Conservation (phyloP, 1,284 basidiomycete genomes). For the Marasmius tenuissimus region DNA sequence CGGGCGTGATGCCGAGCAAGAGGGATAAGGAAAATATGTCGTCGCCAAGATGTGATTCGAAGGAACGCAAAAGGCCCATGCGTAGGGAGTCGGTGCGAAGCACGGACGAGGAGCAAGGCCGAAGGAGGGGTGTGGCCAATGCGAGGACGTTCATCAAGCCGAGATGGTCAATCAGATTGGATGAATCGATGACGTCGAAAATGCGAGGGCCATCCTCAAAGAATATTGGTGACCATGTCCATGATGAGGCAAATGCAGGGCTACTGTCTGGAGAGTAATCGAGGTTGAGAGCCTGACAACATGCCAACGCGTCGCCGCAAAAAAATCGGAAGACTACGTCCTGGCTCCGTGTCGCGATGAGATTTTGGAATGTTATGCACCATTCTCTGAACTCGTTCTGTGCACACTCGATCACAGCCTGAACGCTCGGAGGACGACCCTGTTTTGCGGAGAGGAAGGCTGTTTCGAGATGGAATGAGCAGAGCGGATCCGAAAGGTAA, state of each 20-base stretch:
- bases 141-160: slow-evolving; percentile 52
- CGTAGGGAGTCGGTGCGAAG: slow-evolving; percentile 43
- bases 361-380: slow-evolving; percentile 31
- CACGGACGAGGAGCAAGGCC: slow-evolving; percentile 24
- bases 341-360: not conserved
- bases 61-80: slow-evolving; percentile 20
- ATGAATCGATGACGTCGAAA: slow-evolving; percentile 57
- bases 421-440: slow-evolving; percentile 8
- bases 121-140: slow-evolving; percentile 35
- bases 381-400: slow-evolving; percentile 36
- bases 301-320: slow-evolving; percentile 33
- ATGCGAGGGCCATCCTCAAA: slow-evolving; percentile 29
- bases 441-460: slow-evolving; percentile 27
- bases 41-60: slow-evolving; percentile 34
- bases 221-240: slow-evolving; percentile 19
- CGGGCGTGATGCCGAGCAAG: slow-evolving; percentile 42
- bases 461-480: slow-evolving; percentile 46
- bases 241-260: slow-evolving; percentile 27
- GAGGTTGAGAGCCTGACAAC: slow-evolving; percentile 29
- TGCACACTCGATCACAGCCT: slow-evolving; percentile 28
- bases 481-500: slow-evolving; percentile 45
- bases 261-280: slow-evolving; percentile 32
- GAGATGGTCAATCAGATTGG: slow-evolving; percentile 49
- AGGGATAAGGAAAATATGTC: slow-evolving; percentile 35
- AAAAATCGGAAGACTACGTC: slow-evolving; percentile 31